Percentiles rank a stretch among this genome's conserved stretches.
These are phyloP conservation scores for Cladosporium velox DNA, from an alignment of 2,329 filamentous ascomycete genomes.

Conservation along the genomic window DNA sequence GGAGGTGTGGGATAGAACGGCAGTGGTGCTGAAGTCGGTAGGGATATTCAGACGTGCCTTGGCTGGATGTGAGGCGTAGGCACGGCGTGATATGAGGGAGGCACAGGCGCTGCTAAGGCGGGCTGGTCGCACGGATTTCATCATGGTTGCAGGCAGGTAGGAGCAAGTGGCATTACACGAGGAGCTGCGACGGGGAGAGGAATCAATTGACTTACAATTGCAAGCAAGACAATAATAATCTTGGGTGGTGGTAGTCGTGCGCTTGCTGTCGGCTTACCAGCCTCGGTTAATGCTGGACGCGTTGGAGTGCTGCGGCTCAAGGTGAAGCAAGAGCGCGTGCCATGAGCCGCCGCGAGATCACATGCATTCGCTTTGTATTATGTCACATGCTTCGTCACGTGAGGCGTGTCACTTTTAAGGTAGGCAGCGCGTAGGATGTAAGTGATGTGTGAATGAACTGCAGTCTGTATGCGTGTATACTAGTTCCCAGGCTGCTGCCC, in stretches of 20 bases:
- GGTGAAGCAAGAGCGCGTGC: background rate
- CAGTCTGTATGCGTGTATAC: background rate
- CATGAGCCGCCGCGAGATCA: conserved; percentile 6
- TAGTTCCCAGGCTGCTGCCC: background rate
- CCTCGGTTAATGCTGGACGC: conserved; percentile 16
- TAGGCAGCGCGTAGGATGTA: background rate
- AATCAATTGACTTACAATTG: background rate
- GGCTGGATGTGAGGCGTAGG: conserved; percentile 53
- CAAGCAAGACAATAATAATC: background rate
- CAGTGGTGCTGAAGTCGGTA: conserved; percentile 80
- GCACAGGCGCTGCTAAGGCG: conserved; percentile 14
- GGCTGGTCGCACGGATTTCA: conserved; percentile 1
- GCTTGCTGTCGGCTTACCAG: conserved; percentile 18
- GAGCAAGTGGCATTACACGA: background rate
- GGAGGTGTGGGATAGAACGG: conserved; percentile 77
- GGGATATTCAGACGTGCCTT: conserved; percentile 74
- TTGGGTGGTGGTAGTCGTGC: background rate
- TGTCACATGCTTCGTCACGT: background rate
- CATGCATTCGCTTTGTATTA: background rate
- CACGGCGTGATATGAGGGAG: conserved; percentile 7
- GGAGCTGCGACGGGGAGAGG: background rate
- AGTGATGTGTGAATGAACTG: background rate
- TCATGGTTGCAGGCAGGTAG: background rate
- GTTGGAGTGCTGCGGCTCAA: conserved; percentile 11
- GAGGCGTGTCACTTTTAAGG: background rate